phyloP scores from a whole-genome alignment of 495 filamentous ascomycete genomes.

The Friedmanniomyces simplex region DNA sequence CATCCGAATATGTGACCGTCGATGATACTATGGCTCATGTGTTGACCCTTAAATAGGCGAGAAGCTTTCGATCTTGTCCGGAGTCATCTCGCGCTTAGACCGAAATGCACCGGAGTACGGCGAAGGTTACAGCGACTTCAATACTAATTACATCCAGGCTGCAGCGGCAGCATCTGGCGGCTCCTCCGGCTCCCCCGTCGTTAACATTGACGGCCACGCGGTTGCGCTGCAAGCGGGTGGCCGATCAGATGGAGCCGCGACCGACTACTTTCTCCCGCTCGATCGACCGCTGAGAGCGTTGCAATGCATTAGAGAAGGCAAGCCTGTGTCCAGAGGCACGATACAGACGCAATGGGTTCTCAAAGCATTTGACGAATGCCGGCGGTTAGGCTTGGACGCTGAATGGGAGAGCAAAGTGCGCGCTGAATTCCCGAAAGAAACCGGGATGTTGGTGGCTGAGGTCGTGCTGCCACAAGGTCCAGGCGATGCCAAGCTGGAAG shows the following conservation, averaged over 20 bases:
- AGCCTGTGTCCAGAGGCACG: conserved; percentile 74
- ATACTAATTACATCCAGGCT: conserved; percentile 98
- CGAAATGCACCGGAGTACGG: conserved; percentile 97
- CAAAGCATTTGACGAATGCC: conserved; percentile 96
- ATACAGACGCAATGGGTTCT: conserved; percentile 96
- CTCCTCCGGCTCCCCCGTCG: conserved; percentile 92
- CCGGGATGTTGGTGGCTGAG: conserved; percentile 93
- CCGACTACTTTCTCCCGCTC: conserved; percentile 93
- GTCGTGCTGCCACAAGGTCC: conserved; percentile 88
- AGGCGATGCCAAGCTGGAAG: conserved; percentile 71
- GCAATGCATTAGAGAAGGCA: conserved; percentile 65
- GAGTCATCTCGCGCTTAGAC: conserved; percentile 91
- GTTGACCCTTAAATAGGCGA: too few species aligned
- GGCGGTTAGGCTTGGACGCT: conserved; percentile 71
- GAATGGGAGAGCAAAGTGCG: conserved; percentile 79
- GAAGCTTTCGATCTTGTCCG: conserved; percentile 95
- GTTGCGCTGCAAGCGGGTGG: conserved; percentile 93
- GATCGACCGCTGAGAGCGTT: conserved; percentile 82
- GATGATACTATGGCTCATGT: too few species aligned
- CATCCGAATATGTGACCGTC: too few species aligned
- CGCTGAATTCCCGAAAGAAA: conserved; percentile 78
- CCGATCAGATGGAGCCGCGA: conserved; percentile 85
- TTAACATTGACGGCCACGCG: conserved; percentile 87
- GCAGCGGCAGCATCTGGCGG: conserved; percentile 92
- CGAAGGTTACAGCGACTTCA: conserved; percentile 98